Evolutionary conservation across 169 alveolate genomes (phyloP).

Genomic region (Plasmodium malariae): DNA sequence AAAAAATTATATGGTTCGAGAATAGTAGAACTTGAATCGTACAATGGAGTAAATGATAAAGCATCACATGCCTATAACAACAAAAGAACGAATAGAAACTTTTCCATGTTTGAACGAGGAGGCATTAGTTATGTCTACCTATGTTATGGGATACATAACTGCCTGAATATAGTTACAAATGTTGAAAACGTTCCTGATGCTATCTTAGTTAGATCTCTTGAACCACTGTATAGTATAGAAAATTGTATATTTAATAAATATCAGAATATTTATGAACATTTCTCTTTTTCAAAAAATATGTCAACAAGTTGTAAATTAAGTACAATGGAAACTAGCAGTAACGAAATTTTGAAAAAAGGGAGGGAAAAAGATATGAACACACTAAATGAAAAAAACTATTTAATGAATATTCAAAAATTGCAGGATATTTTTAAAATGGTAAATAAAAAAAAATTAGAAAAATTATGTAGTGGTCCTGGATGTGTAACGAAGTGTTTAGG

Average conservation of each 20-base stretch:
- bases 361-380: background rate
- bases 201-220: conserved; percentile 77
- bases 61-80: conserved; percentile 79
- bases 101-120: conserved; percentile 72
- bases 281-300: background rate
- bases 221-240: conserved; percentile 44
- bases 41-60: conserved; percentile 74
- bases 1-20: conserved; percentile 68
- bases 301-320: too few species aligned
- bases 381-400: conserved; percentile 6
- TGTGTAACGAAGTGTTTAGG: conserved; percentile 77
- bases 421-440: conserved; percentile 1
- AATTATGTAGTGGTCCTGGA: conserved; percentile 79
- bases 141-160: conserved; percentile 78
- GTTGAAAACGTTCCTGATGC: conserved; percentile 74
- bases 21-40: conserved; percentile 75
- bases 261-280: conserved; percentile 2
- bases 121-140: conserved; percentile 79
- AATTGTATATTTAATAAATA: conserved; percentile 17
- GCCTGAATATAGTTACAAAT: conserved; percentile 77
- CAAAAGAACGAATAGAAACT: conserved; percentile 70
- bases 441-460: conserved; percentile 42
- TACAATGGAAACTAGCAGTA: too few species aligned
- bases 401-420: conserved; percentile 7
- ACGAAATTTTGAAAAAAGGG: background rate